phyloP scores from a whole-genome alignment of 768 basidiomycete genomes.

The Tylopilus vinaceipallidus region DNA sequence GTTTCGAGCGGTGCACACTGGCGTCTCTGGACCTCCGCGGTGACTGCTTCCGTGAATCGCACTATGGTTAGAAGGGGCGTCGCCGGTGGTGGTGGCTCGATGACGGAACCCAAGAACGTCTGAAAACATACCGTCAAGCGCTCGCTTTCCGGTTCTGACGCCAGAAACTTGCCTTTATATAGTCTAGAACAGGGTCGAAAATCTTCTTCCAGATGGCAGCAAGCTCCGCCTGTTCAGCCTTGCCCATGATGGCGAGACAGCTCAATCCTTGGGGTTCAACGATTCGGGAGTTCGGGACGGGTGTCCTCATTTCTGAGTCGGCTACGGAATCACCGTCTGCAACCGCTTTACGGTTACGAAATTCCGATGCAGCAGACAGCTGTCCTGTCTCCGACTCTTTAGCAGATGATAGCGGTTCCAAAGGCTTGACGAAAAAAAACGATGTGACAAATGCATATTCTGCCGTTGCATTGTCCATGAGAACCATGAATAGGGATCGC shows the following conservation, averaged over 20 bases:
- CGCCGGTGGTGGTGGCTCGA: conserved; percentile 74
- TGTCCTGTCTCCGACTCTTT: conserved; percentile 34
- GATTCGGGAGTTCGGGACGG: conserved; percentile 28
- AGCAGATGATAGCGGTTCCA: conserved; percentile 27
- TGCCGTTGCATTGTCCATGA: conserved; percentile 92
- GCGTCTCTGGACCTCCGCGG: conserved; percentile 72
- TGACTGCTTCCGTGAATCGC: conserved; percentile 79
- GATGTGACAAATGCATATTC: conserved; percentile 86
- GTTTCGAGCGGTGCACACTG: conserved; percentile 77
- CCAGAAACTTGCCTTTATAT: conserved; percentile 60
- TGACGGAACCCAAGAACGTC: conserved; percentile 64
- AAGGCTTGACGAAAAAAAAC: conserved; percentile 62
- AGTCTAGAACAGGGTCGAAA: conserved; percentile 87
- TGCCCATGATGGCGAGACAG: conserved; percentile 39
- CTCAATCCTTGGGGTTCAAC: conserved; percentile 24
- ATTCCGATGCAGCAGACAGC: conserved; percentile 38
- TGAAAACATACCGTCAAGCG: conserved; percentile 28
- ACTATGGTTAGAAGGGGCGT: conserved; percentile 88
- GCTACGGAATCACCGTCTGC: conserved; percentile 42
- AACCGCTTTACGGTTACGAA: conserved; percentile 39
- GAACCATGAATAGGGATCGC: conserved; percentile 82
- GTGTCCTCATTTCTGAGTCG: conserved; percentile 50
- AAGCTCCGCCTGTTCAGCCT: conserved; percentile 58
- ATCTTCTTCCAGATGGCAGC: conserved; percentile 87
- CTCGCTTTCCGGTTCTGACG: background rate